Base-by-base conservation (phyloP, 345 rosid genomes). In the Psidium friedrichsthalianum region DNA sequence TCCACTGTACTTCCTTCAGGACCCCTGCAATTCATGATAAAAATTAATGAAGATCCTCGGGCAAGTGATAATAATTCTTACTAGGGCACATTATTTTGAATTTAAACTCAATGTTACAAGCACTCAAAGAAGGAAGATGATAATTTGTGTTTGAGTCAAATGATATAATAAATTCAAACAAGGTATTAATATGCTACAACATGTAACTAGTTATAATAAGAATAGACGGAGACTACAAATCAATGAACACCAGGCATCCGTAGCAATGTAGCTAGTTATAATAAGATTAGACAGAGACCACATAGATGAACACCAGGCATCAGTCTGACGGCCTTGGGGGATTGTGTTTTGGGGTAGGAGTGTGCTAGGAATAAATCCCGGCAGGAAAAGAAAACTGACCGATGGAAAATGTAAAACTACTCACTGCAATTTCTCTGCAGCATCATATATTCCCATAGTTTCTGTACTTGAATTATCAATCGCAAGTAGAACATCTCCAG, bases 1-100 rank as follows among this genome's bases (percentile, higher is more conserved):
- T 95, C 94, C 86, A 97, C 99, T 55, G 89, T 86, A 86, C 98
- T 97, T 87, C 99, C 98, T 88, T 95, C 98, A 83, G 96, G 94
- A 86, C 99, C 99, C 95, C 99, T 97, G 87, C 83, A 92, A 85
- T 91, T 54, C 27, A 82, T 55, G 40, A 83, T 2, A 42, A 64
- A 64, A 32, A 44, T 64, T 64, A 32, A 64, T 64, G 76, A 24
- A 32, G 76, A 64, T 5, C 44, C 44, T 32, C 5, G 11, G 24
- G 76, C 76, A 64, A 16, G 76, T 32, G 11, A 56, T 64, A 32
- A 64, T 32, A 64, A 64, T 64, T 64, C 44, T 16, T 32, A 64
- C 44, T 16, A 32, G 0, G 0, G 44, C 76, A 64, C 53, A 84
- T 87, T 81, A 42, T 87, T 88, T 83, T 76, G 32, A 32, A 82